These are phyloP conservation scores for Hymenoscyphus infarciens DNA, from an alignment of 2,329 filamentous ascomycete species.

Conservation along the genomic window DNA sequence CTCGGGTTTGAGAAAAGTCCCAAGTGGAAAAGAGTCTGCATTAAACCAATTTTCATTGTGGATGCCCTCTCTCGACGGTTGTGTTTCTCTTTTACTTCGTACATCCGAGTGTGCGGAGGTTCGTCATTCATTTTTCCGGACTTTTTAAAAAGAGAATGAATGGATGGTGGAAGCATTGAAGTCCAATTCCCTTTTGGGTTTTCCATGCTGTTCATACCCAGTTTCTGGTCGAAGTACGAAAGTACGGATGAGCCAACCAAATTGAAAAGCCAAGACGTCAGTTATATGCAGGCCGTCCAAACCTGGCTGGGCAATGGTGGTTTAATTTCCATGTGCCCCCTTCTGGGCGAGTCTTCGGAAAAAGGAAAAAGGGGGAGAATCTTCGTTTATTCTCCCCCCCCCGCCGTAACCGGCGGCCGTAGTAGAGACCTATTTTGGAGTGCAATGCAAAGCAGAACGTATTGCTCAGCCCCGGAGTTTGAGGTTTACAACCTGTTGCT, in stretches of 20 bases:
- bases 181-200: not conserved
- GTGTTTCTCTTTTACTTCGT: not conserved
- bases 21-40: not conserved
- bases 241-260: not conserved
- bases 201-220: not conserved
- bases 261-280: not conserved
- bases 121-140: not conserved
- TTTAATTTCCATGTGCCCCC: slow-evolving; percentile 10
- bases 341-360: not conserved
- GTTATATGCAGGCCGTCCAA: not conserved
- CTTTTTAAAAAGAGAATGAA: not conserved
- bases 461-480: too few relatives aligned
- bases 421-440: not conserved
- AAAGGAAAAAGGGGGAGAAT: not conserved
- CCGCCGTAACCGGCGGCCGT: not conserved
- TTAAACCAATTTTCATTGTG: not conserved
- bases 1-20: slow-evolving; percentile 6
- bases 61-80: not conserved
- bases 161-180: slow-evolving; percentile 2
- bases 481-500: too few relatives aligned
- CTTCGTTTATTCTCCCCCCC: not conserved
- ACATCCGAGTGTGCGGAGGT: not conserved
- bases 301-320: slow-evolving; percentile 3
- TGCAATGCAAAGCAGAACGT: not conserved
- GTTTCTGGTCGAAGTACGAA: not conserved